Evolutionary conservation across 140 eudicot genomes (phyloP).

Genomic region (Artemisia princeps): DNA sequence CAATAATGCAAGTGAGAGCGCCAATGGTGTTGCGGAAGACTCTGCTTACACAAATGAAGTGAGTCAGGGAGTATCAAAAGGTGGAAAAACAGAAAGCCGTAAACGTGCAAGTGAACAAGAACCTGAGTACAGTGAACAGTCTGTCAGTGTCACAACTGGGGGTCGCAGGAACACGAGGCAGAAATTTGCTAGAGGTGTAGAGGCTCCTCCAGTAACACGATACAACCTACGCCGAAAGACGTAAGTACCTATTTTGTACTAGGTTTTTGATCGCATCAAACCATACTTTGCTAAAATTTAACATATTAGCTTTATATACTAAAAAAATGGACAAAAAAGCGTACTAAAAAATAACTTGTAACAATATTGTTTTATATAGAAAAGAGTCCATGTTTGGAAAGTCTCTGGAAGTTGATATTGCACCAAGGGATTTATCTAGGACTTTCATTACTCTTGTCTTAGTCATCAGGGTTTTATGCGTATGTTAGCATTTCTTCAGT

Average conservation of each 20-base stretch:
- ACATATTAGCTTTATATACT: too few relatives aligned
- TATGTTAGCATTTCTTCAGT: background rate
- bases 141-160: slow-evolving; percentile 46
- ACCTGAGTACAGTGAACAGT: slow-evolving; percentile 43
- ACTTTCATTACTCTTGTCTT: background rate
- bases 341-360: background rate
- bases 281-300: background rate
- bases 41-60: slow-evolving; percentile 42
- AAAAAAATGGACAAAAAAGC: too few relatives aligned
- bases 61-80: slow-evolving; percentile 47
- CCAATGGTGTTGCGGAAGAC: slow-evolving; percentile 48
- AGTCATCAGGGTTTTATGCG: background rate
- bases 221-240: slow-evolving; percentile 67
- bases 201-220: slow-evolving; percentile 43
- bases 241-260: slow-evolving; percentile 33
- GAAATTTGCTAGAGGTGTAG: slow-evolving; percentile 41
- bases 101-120: slow-evolving; percentile 43
- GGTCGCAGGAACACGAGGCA: slow-evolving; percentile 54
- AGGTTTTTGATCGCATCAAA: background rate
- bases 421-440: background rate
- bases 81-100: slow-evolving; percentile 44
- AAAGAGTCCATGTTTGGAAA: background rate
- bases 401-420: background rate
- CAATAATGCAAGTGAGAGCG: slow-evolving; percentile 29
- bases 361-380: background rate